Evolutionary conservation across 169 alveolate genomes (phyloP).

Genomic region (Cyclospora cayetanensis): DNA sequence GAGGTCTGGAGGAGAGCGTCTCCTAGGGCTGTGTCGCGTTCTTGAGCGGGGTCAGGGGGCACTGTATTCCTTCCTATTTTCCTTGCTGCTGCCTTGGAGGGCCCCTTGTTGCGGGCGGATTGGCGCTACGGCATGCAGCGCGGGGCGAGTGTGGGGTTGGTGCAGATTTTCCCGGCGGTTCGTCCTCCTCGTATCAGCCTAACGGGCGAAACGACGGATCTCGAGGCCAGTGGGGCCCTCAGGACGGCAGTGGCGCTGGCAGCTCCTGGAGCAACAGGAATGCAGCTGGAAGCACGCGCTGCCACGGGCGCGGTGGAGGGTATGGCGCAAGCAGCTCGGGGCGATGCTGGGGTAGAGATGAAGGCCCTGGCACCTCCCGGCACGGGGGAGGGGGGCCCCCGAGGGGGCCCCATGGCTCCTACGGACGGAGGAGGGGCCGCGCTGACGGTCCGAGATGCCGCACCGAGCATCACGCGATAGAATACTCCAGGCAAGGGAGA

Average conservation of each 20-base stretch:
- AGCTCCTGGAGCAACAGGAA: neutral
- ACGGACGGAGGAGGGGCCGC: neutral
- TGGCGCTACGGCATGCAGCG: too few species aligned
- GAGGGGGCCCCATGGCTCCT: neutral
- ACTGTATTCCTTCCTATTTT: neutral
- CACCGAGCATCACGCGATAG: neutral
- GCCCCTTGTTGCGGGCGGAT: too few species aligned
- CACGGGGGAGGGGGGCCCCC: neutral
- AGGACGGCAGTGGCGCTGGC: neutral
- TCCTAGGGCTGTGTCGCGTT: neutral
- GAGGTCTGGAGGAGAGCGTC: neutral
- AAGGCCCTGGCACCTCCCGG: neutral
- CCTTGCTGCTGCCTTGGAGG: neutral
- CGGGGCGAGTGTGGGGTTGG: too few species aligned
- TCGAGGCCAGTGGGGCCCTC: neutral
- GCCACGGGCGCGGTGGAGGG: neutral
- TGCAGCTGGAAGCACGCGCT: neutral
- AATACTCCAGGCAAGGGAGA: neutral
- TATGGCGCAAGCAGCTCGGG: neutral
- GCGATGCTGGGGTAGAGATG: neutral
- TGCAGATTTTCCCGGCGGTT: neutral
- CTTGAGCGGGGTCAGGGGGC: neutral
- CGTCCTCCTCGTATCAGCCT: neutral
- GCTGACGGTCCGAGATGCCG: neutral
- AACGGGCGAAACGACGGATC: neutral